A percentile compares a stretch with the other conserved stretches of the same genome.
Conservation (phyloP, 2,329 filamentous ascomycete species). For the Scopulariopsis brevicaulis region DNA sequence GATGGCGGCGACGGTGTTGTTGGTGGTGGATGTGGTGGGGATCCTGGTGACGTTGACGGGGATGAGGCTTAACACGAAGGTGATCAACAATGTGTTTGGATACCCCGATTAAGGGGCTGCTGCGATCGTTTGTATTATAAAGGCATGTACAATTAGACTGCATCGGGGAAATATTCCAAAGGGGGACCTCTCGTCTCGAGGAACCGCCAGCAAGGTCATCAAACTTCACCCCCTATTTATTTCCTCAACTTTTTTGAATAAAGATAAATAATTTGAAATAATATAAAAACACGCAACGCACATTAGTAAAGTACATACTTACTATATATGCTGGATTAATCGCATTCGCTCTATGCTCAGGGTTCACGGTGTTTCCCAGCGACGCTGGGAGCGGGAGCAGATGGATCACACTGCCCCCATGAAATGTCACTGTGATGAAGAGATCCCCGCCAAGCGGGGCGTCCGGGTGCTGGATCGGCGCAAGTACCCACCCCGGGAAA, state of each 20-base stretch:
- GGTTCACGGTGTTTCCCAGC: too few species aligned
- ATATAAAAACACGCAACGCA: too few species aligned
- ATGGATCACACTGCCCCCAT: too few species aligned
- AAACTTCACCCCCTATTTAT: too few species aligned
- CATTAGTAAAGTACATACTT: too few species aligned
- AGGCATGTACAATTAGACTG: background rate
- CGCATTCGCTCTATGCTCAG: too few species aligned
- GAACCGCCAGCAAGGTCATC: too few species aligned
- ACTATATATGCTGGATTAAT: too few species aligned
- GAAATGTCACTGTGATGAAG: too few species aligned
- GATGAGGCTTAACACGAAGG: slow-evolving; percentile 63
- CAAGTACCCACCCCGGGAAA: background rate
- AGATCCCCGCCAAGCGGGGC: background rate
- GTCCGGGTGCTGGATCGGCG: background rate
- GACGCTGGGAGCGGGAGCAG: too few species aligned
- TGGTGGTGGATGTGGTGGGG: slow-evolving; percentile 67
- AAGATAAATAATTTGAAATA: too few species aligned
- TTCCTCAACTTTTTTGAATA: too few species aligned
- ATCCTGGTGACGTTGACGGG: slow-evolving; percentile 63
- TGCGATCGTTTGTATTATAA: background rate
- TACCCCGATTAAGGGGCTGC: slow-evolving; percentile 42
- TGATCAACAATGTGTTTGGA: slow-evolving; percentile 82
- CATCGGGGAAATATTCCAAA: background rate
- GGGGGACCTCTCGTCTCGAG: background rate
- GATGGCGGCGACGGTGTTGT: slow-evolving; percentile 59